A percentile compares a stretch with the other conserved stretches of the same genome.
Conservation (phyloP, 257 asterid genomes). For the Nicotiana knightiana region DNA sequence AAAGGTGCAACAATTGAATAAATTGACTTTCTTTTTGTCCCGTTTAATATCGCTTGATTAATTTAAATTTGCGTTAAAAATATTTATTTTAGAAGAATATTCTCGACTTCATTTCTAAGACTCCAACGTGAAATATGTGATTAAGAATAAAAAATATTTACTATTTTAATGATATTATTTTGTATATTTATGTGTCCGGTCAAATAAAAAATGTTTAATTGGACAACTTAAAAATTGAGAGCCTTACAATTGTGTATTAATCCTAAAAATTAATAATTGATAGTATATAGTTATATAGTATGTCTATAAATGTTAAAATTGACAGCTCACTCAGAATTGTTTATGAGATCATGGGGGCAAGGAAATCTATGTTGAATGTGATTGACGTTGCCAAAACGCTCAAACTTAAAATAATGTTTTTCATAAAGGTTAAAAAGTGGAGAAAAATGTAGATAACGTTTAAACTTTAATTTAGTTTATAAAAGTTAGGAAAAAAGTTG, state of each 20-base stretch:
- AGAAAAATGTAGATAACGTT: not conserved
- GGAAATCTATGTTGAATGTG: not conserved
- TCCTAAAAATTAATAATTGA: not conserved
- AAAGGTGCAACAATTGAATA: not conserved
- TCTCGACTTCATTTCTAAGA: too few relatives aligned
- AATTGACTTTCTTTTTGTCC: not conserved
- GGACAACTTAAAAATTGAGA: not conserved
- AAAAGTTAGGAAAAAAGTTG: not conserved
- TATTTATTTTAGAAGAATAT: too few relatives aligned
- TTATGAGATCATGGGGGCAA: not conserved
- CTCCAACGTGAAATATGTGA: too few relatives aligned
- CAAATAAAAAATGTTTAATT: not conserved
- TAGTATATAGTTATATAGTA: not conserved
- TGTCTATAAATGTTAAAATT: conserved; percentile 3
- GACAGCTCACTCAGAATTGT: not conserved
- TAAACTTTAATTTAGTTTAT: not conserved
- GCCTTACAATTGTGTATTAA: not conserved
- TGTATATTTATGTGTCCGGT: not conserved
- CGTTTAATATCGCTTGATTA: too few relatives aligned
- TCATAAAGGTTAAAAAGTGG: not conserved
- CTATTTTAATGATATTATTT: not conserved
- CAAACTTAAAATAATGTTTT: not conserved
- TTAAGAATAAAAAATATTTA: too few relatives aligned
- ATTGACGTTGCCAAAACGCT: not conserved
- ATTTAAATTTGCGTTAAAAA: too few relatives aligned